Evolutionary conservation across 2,329 filamentous ascomycete species (phyloP), one percentile per base, ranked within the genome.

Genomic region (Alternaria sp.): DNA sequence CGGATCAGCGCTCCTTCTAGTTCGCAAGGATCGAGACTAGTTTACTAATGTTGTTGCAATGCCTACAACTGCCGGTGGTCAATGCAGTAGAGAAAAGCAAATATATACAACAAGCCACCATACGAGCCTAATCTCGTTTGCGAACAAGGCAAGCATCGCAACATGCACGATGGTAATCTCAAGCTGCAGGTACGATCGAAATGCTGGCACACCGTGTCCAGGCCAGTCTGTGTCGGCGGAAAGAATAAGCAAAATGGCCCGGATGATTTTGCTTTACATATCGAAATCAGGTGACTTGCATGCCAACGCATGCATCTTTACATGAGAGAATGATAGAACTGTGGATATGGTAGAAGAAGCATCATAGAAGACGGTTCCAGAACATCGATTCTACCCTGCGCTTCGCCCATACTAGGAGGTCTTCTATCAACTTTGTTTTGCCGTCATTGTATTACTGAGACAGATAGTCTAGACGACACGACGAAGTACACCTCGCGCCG

Each of bases 121-220:
- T 37, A 33, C 49, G 3, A 25, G 28, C 14, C 14, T 53, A 30
- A 53, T 53, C n/a, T 41, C 28, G 20, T 37, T 53, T 53, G 30
- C 20, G 20, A 53, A n/a, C n/a, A 23, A 41, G 28, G 49, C 49
- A 53, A 28, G 20, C 49, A 21, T 53, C 20, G 20, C 20, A 53
- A 53, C 21, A 53, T 53, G 49, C 49, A 53, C 30, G 49, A 53
- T 41, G 49, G 20, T 28, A 53, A 53, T 53, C 20, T 53, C 49
- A 25, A n/a, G 8, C 49, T 53, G 49, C 49, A 53, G 49, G 49
- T 53, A 41, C 49, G 37, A 30, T 30, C 49, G 28, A 28, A 30
- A 37, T 51, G 49, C n/a, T n/a, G n/a, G 28, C 14, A 23, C 18
- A 51, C 28, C 12, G 23, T 20, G 30, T 53, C 49, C 28, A 41